Evolutionary conservation across 1,139 yeast genomes (phyloP), one percentile per base, ranked within the genome.

Genomic region (Candida sanyaensis): DNA sequence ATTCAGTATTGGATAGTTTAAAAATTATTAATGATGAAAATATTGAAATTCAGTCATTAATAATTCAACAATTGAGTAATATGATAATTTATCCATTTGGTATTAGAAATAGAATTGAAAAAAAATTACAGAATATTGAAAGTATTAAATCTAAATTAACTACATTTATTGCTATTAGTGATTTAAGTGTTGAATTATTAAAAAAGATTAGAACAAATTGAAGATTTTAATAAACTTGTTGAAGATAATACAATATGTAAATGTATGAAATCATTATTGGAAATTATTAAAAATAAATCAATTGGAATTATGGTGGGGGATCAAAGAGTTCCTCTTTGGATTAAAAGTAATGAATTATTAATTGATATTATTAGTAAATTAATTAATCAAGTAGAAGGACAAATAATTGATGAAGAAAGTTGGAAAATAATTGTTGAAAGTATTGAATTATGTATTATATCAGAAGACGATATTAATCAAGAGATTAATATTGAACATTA

Each of bases 101-200:
- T 4, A 78, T 83, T 0, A 69, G 86, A 50, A 73, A 71, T 17
- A 66, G 84, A 50, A 86, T 86, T 43, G 74, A 59, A 54, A 71
- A n/a, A n/a, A 69, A 63, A 55, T 61, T 64, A 43, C 61, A 54
- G 24, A 61, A 64, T 41, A 64, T 65, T 40, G 57, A 59, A 41
- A 51, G 64, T 12, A 54, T 62, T 32, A 62, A 45, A 32, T 59
- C 63, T 24, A 81, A 81, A 50, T 71, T 80, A 28, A 93, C 96
- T 1, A 78, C 90, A 0, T 90, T 86, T 60, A 75, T 83, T 34
- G 83, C 90, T 0, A 66, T 86, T 2, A 80, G 93, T 54, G 75
- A 75, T 47, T 60, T 65, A 28, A 74, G 88, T 1, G 68, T 84
- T 46, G 65, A 64, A 10, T 55, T 78, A 7, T 58, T 88, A 27